Percentiles rank a stretch among this genome's conserved stretches.
phyloP scores from a whole-genome alignment of 345 rosid species.

The Eucalyptus microcorys region DNA sequence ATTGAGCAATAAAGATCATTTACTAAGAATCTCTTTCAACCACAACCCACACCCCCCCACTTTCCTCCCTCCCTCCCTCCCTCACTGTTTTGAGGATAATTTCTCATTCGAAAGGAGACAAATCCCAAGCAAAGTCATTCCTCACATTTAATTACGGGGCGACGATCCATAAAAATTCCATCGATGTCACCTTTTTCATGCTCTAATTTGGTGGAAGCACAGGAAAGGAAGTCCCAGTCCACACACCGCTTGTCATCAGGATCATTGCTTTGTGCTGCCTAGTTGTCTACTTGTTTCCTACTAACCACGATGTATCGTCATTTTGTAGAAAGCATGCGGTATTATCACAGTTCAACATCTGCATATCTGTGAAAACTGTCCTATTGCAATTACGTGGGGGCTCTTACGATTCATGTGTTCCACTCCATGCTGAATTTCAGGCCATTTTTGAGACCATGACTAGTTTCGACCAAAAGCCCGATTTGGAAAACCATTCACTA shows the following conservation, averaged over 20 bases:
- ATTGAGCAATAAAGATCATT: neutral
- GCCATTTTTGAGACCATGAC: neutral
- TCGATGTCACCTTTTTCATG: neutral
- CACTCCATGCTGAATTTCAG: neutral
- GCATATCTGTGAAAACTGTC: no score
- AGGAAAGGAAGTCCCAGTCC: neutral
- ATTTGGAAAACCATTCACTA: neutral
- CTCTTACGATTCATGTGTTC: neutral
- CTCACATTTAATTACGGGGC: neutral
- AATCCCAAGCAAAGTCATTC: neutral
- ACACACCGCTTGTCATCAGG: neutral
- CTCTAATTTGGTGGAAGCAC: neutral
- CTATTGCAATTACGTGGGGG: neutral
- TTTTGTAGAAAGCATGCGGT: neutral
- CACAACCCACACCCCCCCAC: fast-evolving
- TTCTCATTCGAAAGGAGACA: neutral
- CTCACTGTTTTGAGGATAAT: neutral
- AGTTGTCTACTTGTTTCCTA: neutral
- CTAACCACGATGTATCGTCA: neutral
- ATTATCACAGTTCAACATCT: neutral
- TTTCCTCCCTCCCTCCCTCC: neutral
- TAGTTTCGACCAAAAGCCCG: neutral
- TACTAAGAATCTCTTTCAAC: neutral
- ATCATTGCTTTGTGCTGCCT: neutral
- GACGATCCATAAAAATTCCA: neutral